phyloP scores from a whole-genome alignment of 441 rosid species.

The Corymbia citriodora region DNA sequence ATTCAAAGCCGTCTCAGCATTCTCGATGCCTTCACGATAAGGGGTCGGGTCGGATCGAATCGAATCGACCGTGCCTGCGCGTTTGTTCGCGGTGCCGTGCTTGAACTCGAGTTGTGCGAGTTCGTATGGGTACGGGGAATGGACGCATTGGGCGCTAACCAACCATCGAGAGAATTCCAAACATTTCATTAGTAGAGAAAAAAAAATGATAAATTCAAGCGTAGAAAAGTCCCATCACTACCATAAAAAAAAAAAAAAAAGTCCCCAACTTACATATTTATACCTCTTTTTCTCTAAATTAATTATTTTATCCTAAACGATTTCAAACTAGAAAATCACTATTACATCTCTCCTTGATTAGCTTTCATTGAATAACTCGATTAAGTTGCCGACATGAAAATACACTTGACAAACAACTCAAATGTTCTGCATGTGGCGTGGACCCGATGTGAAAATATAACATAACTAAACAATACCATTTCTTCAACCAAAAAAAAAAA shows the following conservation, averaged over 20 bases:
- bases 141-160: not conserved
- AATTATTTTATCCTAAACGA: not conserved
- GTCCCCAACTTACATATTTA: fast-evolving
- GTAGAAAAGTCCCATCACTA: not conserved
- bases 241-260: too few species aligned
- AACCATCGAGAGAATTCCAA: not conserved
- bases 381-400: not conserved
- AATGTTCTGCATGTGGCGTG: fast-evolving
- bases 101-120: not conserved
- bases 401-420: not conserved
- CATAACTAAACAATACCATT: fast-evolving
- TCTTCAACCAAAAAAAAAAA: too few species aligned
- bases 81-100: too few species aligned
- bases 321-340: not conserved
- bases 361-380: not conserved
- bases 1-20: not conserved
- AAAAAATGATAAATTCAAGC: not conserved
- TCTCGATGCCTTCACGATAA: not conserved
- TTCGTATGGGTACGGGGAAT: not conserved
- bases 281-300: not conserved
- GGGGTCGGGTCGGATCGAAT: not conserved
- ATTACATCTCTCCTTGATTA: fast-evolving
- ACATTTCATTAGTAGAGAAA: not conserved
- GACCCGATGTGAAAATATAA: not conserved
- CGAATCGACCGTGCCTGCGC: not conserved